Evolutionary conservation across 768 basidiomycete genomes (phyloP), one percentile per base, ranked within the genome.

Genomic region (Pholiota microspora): DNA sequence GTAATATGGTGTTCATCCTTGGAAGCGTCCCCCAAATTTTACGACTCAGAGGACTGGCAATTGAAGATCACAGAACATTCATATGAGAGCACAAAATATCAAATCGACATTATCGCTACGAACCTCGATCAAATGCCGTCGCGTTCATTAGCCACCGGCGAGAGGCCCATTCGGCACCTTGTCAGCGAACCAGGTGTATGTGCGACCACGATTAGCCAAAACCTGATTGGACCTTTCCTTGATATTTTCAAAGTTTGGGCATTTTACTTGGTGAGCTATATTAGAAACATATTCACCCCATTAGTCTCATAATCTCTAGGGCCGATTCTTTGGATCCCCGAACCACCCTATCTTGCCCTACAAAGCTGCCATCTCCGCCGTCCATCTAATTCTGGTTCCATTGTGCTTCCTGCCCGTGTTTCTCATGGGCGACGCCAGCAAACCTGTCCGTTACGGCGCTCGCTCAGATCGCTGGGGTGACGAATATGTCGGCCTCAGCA

Each of bases 1-100:
- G 81, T 93, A 4, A 68, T 93, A 12, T 94, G 92, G 92, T 83
- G 82, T 55, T 88, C 90, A 4, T 92, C 91, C 5, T 63, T 87
- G 6, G 86, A 87, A 68, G 79, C 84, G 0, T 72, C 70, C 6
- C 77, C 84, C 0, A 59, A 68, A 15, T 79, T 69, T 56, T 89
- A 83, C 58, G 77, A 86, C 52, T 64, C 75, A 0, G 75, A 80
- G 25, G 92, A 94, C 67, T 87, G 85, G 84, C 92, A 94, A 63
- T 74, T 88, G 34, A 69, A 77, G 40, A 74, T 79, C 45, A 83
- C 84, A 7, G 65, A 69, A 16, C 77, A 82, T 54, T 82, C 89
- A 0, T 94, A 93, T 63, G 80, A 89, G 61, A 75, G 71, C 34
- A 76, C 82, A 9, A 94, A 94, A 67, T 92, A 88, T 63, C 86